Evolutionary conservation across 495 filamentous ascomycete genomes (phyloP).

Genomic region (Penicillium bialowiezense): DNA sequence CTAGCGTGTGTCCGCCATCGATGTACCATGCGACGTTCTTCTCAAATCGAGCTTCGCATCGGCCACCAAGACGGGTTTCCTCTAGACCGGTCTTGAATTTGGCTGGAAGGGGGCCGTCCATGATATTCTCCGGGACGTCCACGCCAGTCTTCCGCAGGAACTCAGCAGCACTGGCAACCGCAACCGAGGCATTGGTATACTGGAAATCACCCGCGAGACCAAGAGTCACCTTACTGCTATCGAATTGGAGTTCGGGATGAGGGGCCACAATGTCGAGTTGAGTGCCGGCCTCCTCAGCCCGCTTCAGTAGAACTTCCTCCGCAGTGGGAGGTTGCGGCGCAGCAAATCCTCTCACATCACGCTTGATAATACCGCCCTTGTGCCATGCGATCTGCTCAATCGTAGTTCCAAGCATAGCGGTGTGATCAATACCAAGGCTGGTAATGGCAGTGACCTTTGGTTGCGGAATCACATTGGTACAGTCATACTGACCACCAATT

Average conservation of each 20-base stretch:
- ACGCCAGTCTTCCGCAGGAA: constrained; percentile 47
- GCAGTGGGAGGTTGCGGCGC: constrained; percentile 67
- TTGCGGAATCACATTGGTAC: constrained; percentile 80
- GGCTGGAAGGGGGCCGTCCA: constrained; percentile 52
- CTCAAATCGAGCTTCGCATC: constrained; percentile 76
- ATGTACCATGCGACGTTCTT: constrained; percentile 77
- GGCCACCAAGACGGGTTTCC: constrained; percentile 70
- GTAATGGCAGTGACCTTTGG: constrained; percentile 76
- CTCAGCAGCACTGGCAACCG: constrained; percentile 68
- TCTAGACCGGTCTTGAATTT: constrained; percentile 75
- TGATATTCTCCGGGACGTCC: constrained; percentile 43
- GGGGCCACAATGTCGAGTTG: constrained; percentile 57
- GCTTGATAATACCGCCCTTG: constrained; percentile 90
- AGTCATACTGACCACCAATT: constrained; percentile 89
- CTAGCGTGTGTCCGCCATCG: constrained; percentile 87
- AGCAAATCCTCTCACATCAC: constrained; percentile 65
- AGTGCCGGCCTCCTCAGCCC: constrained; percentile 66
- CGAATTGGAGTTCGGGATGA: constrained; percentile 58
- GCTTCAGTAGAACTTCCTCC: constrained; percentile 61
- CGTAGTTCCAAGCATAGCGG: constrained; percentile 72
- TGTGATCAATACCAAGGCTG: constrained; percentile 88
- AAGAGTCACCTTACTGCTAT: constrained; percentile 54
- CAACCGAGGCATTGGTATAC: constrained; percentile 80
- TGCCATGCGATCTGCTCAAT: constrained; percentile 96
- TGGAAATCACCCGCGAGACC: constrained; percentile 81